Evolutionary conservation across 371 early-diverging fungal species (phyloP), one percentile per base, ranked within the genome.

Genomic region (Umbelopsis sp.): DNA sequence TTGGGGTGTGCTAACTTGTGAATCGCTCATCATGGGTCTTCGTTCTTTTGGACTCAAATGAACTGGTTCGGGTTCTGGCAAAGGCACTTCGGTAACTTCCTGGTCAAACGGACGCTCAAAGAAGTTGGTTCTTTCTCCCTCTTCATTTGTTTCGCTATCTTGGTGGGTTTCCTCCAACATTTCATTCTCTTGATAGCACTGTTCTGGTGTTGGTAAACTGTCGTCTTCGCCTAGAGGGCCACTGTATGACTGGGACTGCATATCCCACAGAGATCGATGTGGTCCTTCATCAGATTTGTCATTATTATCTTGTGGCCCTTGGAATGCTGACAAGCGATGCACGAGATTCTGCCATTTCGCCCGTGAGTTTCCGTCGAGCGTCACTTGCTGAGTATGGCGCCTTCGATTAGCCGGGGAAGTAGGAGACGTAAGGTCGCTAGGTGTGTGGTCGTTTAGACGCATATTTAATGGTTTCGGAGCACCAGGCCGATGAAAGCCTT

Each of bases 371-470:
- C 8, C 18, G 57, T 57, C 57, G 2, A 41, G 41, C 41, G 57
- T 5, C 35, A 25, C 35, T 11, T 29, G 35, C n/a, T 57, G 57
- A 14, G 35, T 29, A 35, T 35, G n/a, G 29, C 32, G 57, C 29
- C 57, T 29, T 35, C 57, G 57, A 57, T 37, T n/a, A 18, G 29
- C 35, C 12, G 57, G 57, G 1, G 64, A 41, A 10, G 32, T 45
- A 8, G 70, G 67, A n/a, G 68, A 51, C 41, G 63, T 38, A 12
- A 44, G 38, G 22, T 50, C 63, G 7, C 63, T 50, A 3, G 66
- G 51, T 4, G 45, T 38, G 12, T 41, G 41, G 25, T 35, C 44
- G 16, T 67, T 62, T 18, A 16, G 18, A n/a, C 63, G 52, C 7
- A 29, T 45, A 45, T 57, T 57, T 8, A 57, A 57, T 35, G 29